Base-by-base conservation (phyloP, 2,329 filamentous ascomycete species). In the Penicillium sp. region DNA sequence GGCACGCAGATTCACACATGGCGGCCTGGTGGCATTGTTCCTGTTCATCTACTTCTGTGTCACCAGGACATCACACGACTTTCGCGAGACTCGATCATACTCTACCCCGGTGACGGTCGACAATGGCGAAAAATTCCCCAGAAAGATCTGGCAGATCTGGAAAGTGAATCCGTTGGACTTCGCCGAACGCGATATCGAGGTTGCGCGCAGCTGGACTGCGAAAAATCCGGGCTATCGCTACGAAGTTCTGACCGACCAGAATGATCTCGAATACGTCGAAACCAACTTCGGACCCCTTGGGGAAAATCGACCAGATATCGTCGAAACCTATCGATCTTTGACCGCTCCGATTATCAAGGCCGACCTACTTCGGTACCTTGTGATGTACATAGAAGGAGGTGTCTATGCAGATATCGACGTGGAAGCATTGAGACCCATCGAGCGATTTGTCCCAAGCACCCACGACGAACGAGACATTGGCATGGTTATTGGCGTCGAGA, bases 61-160 rank as follows among this genome's bases (percentile, higher is more conserved):
- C 13, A 37, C 36, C 16, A 37, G 36, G 36, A 37, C 36, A 37
- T 37, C 36, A n/a, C 36, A 37, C 36, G 36, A 37, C 27, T 14
- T 31, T 46, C 27, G 43, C 13, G 43, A 46, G 19, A 46, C 43
- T 41, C 36, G 36, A 16, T 37, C 36, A 2, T 37, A 37, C 14
- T 13, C 36, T 16, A 14, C 36, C 16, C 13, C 36, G 2, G 36
- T 37, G 36, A 6, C 36, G 36, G 36, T 16, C 13, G 36, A 37
- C 36, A 37, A 37, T 53, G 55, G 50, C 41, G 58, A 39, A 31
- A 55, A 37, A 66, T 91, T 87, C 66, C 89, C 82, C 6, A 81
- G 81, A 56, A 91, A 91, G 74, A 89, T 91, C 64, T 91, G 88
- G 89, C 89, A 91, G 73, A 88, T 86, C 0, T 91, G 89, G 89